Evolutionary conservation across 768 basidiomycete genomes (phyloP).

Genomic region (Trametes gibbosa): DNA sequence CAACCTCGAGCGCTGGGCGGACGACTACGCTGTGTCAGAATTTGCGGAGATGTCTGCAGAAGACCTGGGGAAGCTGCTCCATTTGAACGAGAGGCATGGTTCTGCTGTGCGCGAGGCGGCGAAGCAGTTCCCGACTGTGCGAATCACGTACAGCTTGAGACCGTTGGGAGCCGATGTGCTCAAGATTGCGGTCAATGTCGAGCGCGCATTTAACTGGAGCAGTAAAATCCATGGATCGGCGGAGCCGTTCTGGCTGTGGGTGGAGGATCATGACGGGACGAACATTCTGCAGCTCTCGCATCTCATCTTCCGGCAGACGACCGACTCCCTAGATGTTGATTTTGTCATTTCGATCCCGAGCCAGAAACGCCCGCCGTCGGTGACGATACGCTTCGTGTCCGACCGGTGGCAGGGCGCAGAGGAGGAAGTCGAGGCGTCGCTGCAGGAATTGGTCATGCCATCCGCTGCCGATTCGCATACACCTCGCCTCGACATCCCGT

Average conservation of each 20-base stretch:
- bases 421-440: conserved; percentile 58
- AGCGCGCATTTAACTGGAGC: conserved; percentile 78
- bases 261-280: conserved; percentile 82
- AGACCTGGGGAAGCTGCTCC: conserved; percentile 76
- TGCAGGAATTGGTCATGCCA: conserved; percentile 81
- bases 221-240: conserved; percentile 64
- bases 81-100: conserved; percentile 85
- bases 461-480: conserved; percentile 51
- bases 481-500: conserved; percentile 68
- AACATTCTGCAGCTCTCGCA: conserved; percentile 80
- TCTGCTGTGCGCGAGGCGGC: conserved; percentile 74
- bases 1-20: conserved; percentile 75
- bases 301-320: conserved; percentile 67
- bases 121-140: conserved; percentile 76
- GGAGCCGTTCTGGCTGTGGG: conserved; percentile 96
- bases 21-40: conserved; percentile 74
- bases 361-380: conserved; percentile 53
- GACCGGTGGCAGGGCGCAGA: conserved; percentile 95
- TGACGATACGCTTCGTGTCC: conserved; percentile 79
- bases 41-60: conserved; percentile 63
- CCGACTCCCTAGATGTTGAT: conserved; percentile 56
- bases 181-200: conserved; percentile 63
- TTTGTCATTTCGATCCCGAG: conserved; percentile 78
- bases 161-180: conserved; percentile 86
- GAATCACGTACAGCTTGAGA: conserved; percentile 64